These are phyloP conservation scores for Yamadazyma atlantica DNA, from an alignment of 1,139 yeast genomes.

Conservation along the genomic window DNA sequence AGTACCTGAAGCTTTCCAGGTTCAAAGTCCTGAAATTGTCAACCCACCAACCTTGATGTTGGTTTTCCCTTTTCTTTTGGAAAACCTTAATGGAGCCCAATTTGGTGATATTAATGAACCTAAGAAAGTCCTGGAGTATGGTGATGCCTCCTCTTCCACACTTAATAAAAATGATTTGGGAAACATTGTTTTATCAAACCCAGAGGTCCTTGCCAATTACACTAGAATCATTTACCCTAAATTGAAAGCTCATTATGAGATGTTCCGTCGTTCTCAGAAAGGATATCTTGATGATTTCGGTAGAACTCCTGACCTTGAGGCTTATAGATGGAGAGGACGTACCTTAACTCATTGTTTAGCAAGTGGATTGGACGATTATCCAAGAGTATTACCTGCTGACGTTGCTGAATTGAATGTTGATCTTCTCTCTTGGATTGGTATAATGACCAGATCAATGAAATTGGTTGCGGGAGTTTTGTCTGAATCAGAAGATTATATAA, in stretches of 20 bases:
- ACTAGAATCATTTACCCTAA: conserved; percentile 73
- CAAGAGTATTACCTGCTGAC: conserved; percentile 80
- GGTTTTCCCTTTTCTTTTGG: conserved; percentile 68
- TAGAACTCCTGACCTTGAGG: conserved; percentile 57
- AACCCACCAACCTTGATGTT: conserved; percentile 94
- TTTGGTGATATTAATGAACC: conserved; percentile 26
- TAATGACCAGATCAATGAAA: conserved; percentile 82
- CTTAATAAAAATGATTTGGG: conserved; percentile 34
- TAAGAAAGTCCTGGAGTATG: conserved; percentile 18
- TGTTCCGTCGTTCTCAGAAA: conserved; percentile 81
- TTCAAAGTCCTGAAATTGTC: conserved; percentile 87
- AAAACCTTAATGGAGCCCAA: conserved; percentile 27
- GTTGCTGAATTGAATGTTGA: conserved; percentile 91
- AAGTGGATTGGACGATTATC: conserved; percentile 95
- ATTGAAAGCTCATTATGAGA: conserved; percentile 72
- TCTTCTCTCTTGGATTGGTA: conserved; percentile 88
- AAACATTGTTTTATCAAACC: conserved; percentile 54
- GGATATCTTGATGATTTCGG: conserved; percentile 77
- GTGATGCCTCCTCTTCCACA: conserved; percentile 4
- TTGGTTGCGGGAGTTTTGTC: conserved; percentile 69
- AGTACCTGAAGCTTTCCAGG: conserved; percentile 83
- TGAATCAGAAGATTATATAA: conserved; percentile 52
- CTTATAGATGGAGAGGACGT: conserved; percentile 93
- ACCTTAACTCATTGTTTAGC: conserved; percentile 84
- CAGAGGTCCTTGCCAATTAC: conserved; percentile 60